These are phyloP conservation scores for Dactylellina parvicollis DNA, from an alignment of 2,329 filamentous ascomycete genomes.

Conservation along the genomic window DNA sequence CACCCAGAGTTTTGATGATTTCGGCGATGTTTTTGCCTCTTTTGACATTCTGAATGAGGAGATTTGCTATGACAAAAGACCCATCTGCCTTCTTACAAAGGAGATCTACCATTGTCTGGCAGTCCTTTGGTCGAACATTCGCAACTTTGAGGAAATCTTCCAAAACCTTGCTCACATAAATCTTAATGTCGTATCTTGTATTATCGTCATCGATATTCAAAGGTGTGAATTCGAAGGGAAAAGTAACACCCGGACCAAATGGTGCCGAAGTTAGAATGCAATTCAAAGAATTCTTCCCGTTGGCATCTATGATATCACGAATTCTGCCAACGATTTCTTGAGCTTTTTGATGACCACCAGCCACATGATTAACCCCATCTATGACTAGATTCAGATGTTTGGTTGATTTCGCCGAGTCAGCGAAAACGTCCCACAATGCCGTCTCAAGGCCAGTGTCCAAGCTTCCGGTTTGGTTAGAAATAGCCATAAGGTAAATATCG, in stretches of 20 bases:
- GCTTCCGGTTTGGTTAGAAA: neutral
- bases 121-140: conserved; percentile 25
- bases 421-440: conserved; percentile 41
- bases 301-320: conserved; percentile 32
- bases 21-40: conserved; percentile 33
- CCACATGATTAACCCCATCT: conserved; percentile 29
- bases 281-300: conserved; percentile 30
- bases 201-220: conserved; percentile 35
- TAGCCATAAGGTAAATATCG: conserved; percentile 28
- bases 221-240: conserved; percentile 16
- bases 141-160: conserved; percentile 19
- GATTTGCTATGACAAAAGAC: conserved; percentile 34
- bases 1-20: conserved; percentile 33
- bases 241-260: neutral
- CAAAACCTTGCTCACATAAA: conserved; percentile 24
- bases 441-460: conserved; percentile 11
- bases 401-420: conserved; percentile 20
- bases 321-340: conserved; percentile 31
- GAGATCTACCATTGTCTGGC: conserved; percentile 30
- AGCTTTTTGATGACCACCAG: conserved; percentile 24
- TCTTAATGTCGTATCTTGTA: conserved; percentile 30
- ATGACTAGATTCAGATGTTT: conserved; percentile 41
- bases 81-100: conserved; percentile 35
- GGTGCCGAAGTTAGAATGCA: conserved; percentile 30
- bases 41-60: conserved; percentile 41